Percentiles rank a stretch among this genome's conserved stretches.
phyloP scores from a whole-genome alignment of 495 filamentous ascomycete genomes.

The Cercophora newfieldiana region DNA sequence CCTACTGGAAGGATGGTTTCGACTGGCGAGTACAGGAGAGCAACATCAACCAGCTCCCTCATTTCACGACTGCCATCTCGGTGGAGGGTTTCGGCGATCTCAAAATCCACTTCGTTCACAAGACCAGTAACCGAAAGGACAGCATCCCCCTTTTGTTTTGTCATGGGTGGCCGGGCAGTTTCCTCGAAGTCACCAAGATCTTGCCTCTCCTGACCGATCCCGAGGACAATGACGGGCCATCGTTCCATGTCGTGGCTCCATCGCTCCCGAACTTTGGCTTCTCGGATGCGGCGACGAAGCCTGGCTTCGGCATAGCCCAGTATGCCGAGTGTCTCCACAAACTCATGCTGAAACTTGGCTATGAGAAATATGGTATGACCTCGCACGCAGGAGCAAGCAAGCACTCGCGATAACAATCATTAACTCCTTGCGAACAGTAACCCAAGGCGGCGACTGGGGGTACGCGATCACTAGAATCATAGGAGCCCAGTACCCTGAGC shows the following conservation, averaged over 20 bases:
- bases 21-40: constrained; percentile 50
- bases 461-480: constrained; percentile 61
- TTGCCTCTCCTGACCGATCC: constrained; percentile 53
- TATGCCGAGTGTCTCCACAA: constrained; percentile 22
- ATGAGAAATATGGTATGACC: constrained; percentile 9
- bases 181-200: constrained; percentile 66
- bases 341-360: constrained; percentile 22
- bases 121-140: constrained; percentile 43
- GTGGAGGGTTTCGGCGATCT: constrained; percentile 48
- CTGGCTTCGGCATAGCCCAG: constrained; percentile 18
- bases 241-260: constrained; percentile 67
- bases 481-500: constrained; percentile 54
- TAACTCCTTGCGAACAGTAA: constrained; percentile 32
- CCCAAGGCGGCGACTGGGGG: constrained; percentile 73
- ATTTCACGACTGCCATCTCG: constrained; percentile 49
- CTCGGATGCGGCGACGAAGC: constrained; percentile 13
- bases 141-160: constrained; percentile 57
- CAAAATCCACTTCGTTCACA: constrained; percentile 56
- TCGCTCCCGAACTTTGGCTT: constrained; percentile 56
- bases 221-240: constrained; percentile 36
- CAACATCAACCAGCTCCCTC: constrained; percentile 55
- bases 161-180: constrained; percentile 68
- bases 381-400: neutral
- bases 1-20: constrained; percentile 50
- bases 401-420: neutral